Evolutionary conservation across 2,329 filamentous ascomycete species (phyloP).

Genomic region (Parafenestella ontariensis): DNA sequence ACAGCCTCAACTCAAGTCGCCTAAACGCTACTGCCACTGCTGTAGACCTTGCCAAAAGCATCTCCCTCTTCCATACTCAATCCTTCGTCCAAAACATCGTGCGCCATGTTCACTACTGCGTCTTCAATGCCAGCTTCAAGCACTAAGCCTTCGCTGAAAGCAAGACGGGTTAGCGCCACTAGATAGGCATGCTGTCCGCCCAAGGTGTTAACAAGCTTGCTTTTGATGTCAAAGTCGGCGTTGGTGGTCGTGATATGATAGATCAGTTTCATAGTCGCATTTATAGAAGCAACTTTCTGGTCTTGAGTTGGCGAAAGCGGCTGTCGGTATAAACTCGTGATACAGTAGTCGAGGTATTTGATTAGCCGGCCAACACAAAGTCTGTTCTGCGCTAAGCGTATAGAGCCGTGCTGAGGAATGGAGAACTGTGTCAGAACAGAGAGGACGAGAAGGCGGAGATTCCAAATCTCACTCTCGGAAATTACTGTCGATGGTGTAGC

Average conservation of each 20-base stretch:
- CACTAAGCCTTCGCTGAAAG: conserved; percentile 80
- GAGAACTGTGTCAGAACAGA: conserved; percentile 64
- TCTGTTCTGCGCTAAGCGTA: conserved; percentile 71
- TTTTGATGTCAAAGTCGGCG: conserved; percentile 70
- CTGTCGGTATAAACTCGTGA: conserved; percentile 64
- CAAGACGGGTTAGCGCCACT: conserved; percentile 80
- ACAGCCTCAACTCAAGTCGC: background rate
- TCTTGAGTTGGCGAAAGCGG: conserved; percentile 45
- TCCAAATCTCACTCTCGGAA: conserved; percentile 50
- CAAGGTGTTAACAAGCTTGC: conserved; percentile 72
- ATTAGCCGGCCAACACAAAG: conserved; percentile 77
- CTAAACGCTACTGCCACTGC: background rate
- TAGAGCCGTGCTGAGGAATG: conserved; percentile 64
- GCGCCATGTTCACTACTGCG: conserved; percentile 80
- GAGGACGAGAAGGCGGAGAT: conserved; percentile 55
- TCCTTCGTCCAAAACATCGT: conserved; percentile 79
- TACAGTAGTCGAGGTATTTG: conserved; percentile 74
- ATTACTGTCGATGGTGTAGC: conserved; percentile 11
- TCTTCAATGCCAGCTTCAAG: conserved; percentile 79
- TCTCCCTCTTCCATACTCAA: conserved; percentile 82
- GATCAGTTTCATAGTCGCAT: conserved; percentile 66
- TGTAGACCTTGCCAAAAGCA: conserved; percentile 57
- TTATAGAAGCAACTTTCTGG: conserved; percentile 60
- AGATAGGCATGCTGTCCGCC: conserved; percentile 84
- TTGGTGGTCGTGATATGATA: conserved; percentile 67